phyloP scores from a whole-genome alignment of 345 rosid species.

The Pelargonium nanum region DNA sequence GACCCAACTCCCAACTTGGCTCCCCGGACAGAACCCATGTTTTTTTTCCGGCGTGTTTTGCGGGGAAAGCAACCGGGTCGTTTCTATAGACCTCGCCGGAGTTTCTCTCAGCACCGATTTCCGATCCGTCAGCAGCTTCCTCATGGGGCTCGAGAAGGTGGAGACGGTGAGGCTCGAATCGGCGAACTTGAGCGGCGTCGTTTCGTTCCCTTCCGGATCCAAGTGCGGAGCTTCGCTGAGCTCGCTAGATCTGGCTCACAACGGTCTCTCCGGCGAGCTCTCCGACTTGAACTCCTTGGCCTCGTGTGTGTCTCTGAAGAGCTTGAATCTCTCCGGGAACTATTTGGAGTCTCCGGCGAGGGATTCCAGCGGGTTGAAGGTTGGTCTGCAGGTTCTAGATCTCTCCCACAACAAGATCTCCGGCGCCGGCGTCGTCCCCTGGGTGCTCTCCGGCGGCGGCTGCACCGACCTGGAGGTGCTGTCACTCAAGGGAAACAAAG shows the following conservation, averaged over 20 bases:
- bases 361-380: constrained; percentile 36
- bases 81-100: constrained; percentile 42
- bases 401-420: constrained; percentile 54
- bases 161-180: constrained; percentile 43
- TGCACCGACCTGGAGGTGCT: constrained; percentile 45
- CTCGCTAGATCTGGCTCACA: constrained; percentile 66
- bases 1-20: constrained; percentile 46
- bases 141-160: constrained; percentile 40
- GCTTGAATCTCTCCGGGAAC: constrained; percentile 55
- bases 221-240: constrained; percentile 54
- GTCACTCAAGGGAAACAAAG: constrained; percentile 52
- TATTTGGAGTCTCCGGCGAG: constrained; percentile 31
- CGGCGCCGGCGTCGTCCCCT: constrained; percentile 39
- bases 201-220: constrained; percentile 42
- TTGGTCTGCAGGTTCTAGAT: constrained; percentile 58
- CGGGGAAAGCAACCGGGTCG: not conserved
- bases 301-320: constrained; percentile 46
- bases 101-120: constrained; percentile 43
- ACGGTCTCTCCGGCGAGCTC: constrained; percentile 47
- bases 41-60: constrained; percentile 56
- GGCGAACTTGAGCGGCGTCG: constrained; percentile 48
- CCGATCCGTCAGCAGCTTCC: constrained; percentile 38
- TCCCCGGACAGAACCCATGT: constrained; percentile 52
- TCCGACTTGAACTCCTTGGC: constrained; percentile 36
- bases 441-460: constrained; percentile 45